These are phyloP conservation scores for Entoloma clypeatum DNA, from an alignment of 1,284 basidiomycete genomes.

Conservation along the genomic window DNA sequence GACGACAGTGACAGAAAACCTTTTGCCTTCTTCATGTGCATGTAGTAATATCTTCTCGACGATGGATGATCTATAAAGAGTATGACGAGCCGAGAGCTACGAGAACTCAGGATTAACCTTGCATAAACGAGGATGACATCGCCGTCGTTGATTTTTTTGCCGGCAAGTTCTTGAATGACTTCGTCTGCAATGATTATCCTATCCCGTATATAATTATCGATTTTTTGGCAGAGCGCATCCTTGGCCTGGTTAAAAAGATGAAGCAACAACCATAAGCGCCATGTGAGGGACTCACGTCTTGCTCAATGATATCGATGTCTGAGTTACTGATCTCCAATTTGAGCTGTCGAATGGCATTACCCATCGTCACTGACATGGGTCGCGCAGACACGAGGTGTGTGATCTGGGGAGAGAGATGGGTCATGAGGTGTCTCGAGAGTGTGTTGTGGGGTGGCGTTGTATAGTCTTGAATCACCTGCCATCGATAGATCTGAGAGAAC, in stretches of 20 bases:
- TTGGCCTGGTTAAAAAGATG: conserved; percentile 64
- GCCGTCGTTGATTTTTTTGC: conserved; percentile 91
- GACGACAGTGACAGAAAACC: conserved; percentile 90
- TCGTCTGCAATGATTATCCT: conserved; percentile 91
- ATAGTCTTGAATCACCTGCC: conserved; percentile 84
- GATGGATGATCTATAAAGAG: conserved; percentile 93
- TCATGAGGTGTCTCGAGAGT: conserved; percentile 83
- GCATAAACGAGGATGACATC: conserved; percentile 94
- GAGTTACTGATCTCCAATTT: conserved; percentile 95
- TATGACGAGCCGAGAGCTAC: no score
- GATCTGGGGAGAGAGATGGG: conserved; percentile 88
- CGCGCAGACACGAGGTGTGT: conserved; percentile 83
- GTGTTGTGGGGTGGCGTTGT: conserved; percentile 79
- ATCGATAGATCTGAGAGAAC: conserved; percentile 6
- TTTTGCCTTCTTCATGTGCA: conserved; percentile 69
- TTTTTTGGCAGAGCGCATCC: conserved; percentile 76
- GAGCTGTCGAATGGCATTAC: conserved; percentile 90
- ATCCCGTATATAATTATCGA: conserved; percentile 93
- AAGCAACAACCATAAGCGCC: conserved; percentile 9
- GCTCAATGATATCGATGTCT: conserved; percentile 89
- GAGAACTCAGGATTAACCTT: conserved; percentile 53
- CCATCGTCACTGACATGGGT: conserved; percentile 94
- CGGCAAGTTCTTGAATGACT: conserved; percentile 87
- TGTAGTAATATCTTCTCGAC: conserved; percentile 88
- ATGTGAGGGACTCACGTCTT: conserved; percentile 64